These are phyloP conservation scores for Trichoderma asperelloides DNA, from an alignment of 495 filamentous ascomycete genomes.

Conservation along the genomic window DNA sequence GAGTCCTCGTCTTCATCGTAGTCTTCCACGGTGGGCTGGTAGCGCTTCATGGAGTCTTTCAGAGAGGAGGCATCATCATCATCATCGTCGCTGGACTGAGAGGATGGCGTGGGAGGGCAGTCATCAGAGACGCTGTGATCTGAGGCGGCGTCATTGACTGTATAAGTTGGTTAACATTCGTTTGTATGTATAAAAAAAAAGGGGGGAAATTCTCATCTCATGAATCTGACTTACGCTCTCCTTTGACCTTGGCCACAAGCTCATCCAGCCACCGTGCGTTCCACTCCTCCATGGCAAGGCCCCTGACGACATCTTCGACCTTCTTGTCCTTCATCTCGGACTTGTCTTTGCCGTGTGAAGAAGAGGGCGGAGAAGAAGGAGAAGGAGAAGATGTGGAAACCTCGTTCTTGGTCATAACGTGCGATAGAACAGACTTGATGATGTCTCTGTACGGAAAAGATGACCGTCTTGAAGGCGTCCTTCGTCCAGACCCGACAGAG, in stretches of 20 bases:
- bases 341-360: background rate
- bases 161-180: background rate
- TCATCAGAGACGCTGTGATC: background rate
- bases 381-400: background rate
- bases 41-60: slow-evolving; percentile 1
- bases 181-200: background rate
- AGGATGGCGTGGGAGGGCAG: background rate
- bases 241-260: background rate
- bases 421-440: background rate
- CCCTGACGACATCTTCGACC: background rate
- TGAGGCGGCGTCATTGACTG: background rate
- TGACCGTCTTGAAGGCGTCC: background rate
- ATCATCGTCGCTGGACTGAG: background rate
- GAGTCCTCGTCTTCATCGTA: background rate
- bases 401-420: background rate
- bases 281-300: slow-evolving; percentile 5
- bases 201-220: background rate
- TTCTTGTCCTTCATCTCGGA: background rate
- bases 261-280: background rate
- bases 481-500: background rate
- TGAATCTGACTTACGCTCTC: background rate
- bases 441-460: background rate
- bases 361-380: background rate
- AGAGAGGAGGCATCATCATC: background rate
- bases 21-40: background rate